These are phyloP conservation scores for Atkinsonella hypoxylon DNA, from an alignment of 2,329 filamentous ascomycete species.

Conservation along the genomic window DNA sequence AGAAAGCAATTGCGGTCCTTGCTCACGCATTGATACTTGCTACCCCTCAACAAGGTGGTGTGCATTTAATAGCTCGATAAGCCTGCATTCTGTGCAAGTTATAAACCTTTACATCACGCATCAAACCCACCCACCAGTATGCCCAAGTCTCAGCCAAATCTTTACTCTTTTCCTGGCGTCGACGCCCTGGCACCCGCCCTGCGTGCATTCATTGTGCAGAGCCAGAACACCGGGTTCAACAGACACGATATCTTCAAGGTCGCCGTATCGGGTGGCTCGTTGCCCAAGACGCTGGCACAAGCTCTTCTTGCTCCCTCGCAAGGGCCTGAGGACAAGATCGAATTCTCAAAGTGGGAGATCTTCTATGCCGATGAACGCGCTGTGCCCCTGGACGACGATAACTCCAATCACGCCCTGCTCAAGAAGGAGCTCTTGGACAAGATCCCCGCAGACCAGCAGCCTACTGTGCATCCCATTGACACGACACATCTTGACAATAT, in stretches of 20 bases:
- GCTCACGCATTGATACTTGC: neutral
- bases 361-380: slow-evolving; percentile 98
- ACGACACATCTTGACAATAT: slow-evolving; percentile 52
- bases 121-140: slow-evolving; percentile 20
- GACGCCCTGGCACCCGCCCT: slow-evolving; percentile 64
- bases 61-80: no score
- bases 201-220: slow-evolving; percentile 69
- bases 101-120: neutral
- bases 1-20: no score
- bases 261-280: slow-evolving; percentile 84
- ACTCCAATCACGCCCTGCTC: slow-evolving; percentile 87
- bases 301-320: slow-evolving; percentile 54
- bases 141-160: slow-evolving; percentile 48
- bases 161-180: slow-evolving; percentile 67
- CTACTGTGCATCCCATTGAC: slow-evolving; percentile 72
- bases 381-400: slow-evolving; percentile 79
- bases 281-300: slow-evolving; percentile 77
- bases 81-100: neutral
- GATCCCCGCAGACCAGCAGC: slow-evolving; percentile 56
- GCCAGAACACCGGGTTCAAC: slow-evolving; percentile 65
- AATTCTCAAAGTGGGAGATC: slow-evolving; percentile 87
- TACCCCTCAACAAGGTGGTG: neutral
- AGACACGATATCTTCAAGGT: slow-evolving; percentile 83
- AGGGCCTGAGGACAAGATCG: slow-evolving; percentile 47
- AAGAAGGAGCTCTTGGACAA: slow-evolving; percentile 83